phyloP scores from a whole-genome alignment of 805 yeast species.

The Cyberlindnera petersonii region DNA sequence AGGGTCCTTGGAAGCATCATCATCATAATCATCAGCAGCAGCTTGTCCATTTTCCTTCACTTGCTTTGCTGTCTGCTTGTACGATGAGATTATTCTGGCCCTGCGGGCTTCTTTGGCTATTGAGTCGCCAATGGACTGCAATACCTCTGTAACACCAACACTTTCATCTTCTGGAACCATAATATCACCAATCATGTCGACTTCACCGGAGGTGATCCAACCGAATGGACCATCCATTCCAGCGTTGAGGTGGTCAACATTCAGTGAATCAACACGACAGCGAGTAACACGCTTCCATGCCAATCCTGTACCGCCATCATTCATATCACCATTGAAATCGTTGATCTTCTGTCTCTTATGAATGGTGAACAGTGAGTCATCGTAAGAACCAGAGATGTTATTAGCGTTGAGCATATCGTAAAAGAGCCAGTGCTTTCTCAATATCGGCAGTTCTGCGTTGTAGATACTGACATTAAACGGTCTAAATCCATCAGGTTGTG shows the following conservation, averaged over 20 bases:
- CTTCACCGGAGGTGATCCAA: conserved; percentile 91
- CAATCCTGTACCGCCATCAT: conserved; percentile 18
- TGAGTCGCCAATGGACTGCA: conserved; percentile 43
- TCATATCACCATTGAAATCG: conserved; percentile 35
- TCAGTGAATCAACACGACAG: conserved; percentile 77
- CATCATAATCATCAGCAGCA: conserved; percentile 26
- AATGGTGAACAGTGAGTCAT: conserved; percentile 87
- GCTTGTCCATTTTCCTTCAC: conserved; percentile 12
- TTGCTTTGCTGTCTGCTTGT: conserved; percentile 2
- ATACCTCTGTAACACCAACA: conserved; percentile 44
- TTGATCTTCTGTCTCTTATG: conserved; percentile 67
- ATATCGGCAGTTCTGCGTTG: conserved; percentile 71
- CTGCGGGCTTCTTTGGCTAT: conserved; percentile 47
- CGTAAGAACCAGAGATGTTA: conserved; percentile 86
- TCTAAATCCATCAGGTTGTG: conserved; percentile 76
- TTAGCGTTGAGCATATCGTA: conserved; percentile 83
- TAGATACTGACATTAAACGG: conserved; percentile 87
- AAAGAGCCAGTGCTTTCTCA: conserved; percentile 91
- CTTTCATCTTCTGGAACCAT: conserved; percentile 69
- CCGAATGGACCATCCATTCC: conserved; percentile 95
- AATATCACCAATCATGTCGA: conserved; percentile 90
- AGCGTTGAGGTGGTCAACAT: conserved; percentile 82
- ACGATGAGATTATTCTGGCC: conserved; percentile 22
- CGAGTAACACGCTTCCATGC: conserved; percentile 65
- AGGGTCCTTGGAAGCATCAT: too few relatives aligned